Evolutionary conservation across 1,284 basidiomycete genomes (phyloP).

Genomic region (Leccinum pachyderme): DNA sequence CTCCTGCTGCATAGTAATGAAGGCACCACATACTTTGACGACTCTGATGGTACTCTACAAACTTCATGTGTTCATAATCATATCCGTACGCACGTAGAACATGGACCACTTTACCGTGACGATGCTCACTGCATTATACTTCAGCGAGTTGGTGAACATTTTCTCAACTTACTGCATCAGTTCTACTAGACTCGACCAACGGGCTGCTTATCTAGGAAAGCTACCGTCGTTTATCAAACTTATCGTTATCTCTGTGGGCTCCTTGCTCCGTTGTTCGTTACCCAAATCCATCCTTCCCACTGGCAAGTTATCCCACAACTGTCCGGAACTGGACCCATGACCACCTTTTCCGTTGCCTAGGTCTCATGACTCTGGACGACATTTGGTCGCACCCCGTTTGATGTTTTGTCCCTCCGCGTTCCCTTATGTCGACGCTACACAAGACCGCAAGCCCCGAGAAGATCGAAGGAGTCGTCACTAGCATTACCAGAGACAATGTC

Average conservation of each 20-base stretch:
- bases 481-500: neutral
- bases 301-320: constrained; percentile 12
- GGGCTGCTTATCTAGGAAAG: neutral
- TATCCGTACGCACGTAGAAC: constrained; percentile 1
- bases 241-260: neutral
- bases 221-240: neutral
- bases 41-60: neutral
- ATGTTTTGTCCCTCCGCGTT: neutral
- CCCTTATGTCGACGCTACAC: constrained; percentile 13
- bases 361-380: neutral
- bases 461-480: constrained; percentile 10
- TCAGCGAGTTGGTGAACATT: neutral
- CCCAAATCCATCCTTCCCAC: neutral
- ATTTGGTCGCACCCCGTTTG: neutral
- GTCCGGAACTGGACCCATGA: constrained; percentile 7
- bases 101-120: neutral
- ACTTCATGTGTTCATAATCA: constrained; percentile 20
- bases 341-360: neutral
- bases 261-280: neutral
- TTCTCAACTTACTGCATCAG: neutral
- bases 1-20: neutral
- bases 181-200: too few species aligned
- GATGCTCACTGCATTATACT: neutral
- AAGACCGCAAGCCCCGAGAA: constrained; percentile 9
- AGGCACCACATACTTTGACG: constrained; percentile 7